Evolutionary conservation across 2,329 filamentous ascomycete genomes (phyloP), one percentile per base, ranked within the genome.

Genomic region (Tolypocladium pustulatum): DNA sequence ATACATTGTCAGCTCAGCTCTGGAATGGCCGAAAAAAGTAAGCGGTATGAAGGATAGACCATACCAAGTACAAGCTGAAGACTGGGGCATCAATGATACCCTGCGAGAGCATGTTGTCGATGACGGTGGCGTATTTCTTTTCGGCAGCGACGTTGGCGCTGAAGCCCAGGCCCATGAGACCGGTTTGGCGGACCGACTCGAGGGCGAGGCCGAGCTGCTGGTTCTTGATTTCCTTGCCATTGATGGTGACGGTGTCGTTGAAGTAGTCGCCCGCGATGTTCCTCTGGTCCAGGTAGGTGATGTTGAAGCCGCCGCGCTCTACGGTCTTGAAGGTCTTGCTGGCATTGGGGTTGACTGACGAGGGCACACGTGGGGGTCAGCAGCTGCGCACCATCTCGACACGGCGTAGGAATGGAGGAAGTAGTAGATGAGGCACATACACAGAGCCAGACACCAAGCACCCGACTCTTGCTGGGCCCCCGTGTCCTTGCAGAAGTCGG

Each of bases 21-120:
- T 25, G n/a, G 25, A 3, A 8, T 30, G 1, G n/a, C 41, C 30
- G 2, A 15, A 30, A 7, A 20, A 10, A 15, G 17, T 4, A 4
- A 32, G 9, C 8, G 17, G 30, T 22, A 34, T 22, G 22, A 56
- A 7, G n/a, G 17, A 54, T 6, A 4, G 32, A 8, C 64, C 70
- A 30, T 66, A 78, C 76, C 59, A 84, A 75, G 76, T 86, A 90
- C 32, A 91, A 72, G 61, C 86, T 89, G 73, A 88, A 91, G 4
- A 85, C 84, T 64, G 83, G 82, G 34, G 77, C 78, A 57, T 79
- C 77, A 67, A 90, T 89, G 56, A 81, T 68, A 49, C 81, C 82
- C 65, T 89, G 80, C 32, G 80, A 69, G 27, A 83, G 78, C 69
- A 94, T 78, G 63, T 83, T 77, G 68, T 85, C 80, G 22, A 90